These are phyloP conservation scores for Lactarius psammicola DNA, from an alignment of 768 basidiomycete species.

Conservation along the genomic window DNA sequence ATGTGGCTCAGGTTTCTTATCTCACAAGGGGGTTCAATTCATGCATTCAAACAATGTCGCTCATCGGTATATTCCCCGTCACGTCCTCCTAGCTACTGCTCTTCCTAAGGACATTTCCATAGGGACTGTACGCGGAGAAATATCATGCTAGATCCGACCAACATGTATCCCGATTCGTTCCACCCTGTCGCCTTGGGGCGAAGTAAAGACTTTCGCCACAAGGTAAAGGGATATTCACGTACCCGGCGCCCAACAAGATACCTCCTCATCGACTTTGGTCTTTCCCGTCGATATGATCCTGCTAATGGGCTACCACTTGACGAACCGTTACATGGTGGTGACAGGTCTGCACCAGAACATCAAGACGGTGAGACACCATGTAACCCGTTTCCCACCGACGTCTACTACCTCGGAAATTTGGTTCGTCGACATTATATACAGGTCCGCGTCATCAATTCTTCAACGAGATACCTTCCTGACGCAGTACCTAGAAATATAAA, in stretches of 20 bases:
- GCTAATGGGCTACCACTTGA: conserved; percentile 15
- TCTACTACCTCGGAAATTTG: conserved; percentile 33
- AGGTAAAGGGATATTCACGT: conserved; percentile 27
- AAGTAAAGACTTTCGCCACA: conserved; percentile 9
- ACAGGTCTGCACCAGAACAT: conserved; percentile 32
- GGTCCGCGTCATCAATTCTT: background rate
- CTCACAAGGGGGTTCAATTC: conserved; percentile 11
- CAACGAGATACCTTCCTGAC: background rate
- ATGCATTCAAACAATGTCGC: conserved; percentile 25
- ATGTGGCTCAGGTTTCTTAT: background rate
- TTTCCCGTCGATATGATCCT: conserved; percentile 29
- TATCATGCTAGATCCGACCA: conserved; percentile 23
- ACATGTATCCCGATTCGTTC: conserved; percentile 23
- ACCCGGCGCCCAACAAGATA: conserved; percentile 32
- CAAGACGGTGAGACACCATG: background rate
- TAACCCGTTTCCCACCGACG: conserved; percentile 32
- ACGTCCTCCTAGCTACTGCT: too few relatives aligned
- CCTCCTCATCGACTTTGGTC: conserved; percentile 35
- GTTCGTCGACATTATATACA: conserved; percentile 23
- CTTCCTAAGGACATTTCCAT: background rate
- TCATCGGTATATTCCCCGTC: conserved; percentile 10
- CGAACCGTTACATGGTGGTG: conserved; percentile 29
- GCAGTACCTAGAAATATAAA: background rate
- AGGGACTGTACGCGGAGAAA: conserved; percentile 18
- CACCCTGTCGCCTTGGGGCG: conserved; percentile 6